Evolutionary conservation across 1,284 basidiomycete genomes (phyloP), one percentile per base, ranked within the genome.

Genomic region (Microbotryum violaceum): DNA sequence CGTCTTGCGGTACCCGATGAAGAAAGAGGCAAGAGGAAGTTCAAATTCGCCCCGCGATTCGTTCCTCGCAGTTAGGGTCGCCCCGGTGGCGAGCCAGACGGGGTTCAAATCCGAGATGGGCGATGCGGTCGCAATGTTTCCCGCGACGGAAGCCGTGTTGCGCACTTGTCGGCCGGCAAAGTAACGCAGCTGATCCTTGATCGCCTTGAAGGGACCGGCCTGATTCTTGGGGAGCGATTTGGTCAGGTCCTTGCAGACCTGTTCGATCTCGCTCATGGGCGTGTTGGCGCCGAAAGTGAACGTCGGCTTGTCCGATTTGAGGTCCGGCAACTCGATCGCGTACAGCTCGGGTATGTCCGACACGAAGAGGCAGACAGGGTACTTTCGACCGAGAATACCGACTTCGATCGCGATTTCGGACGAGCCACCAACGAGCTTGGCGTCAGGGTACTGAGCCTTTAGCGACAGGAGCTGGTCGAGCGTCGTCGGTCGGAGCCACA

Each of bases 51-150:
- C 62, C 23, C 44, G 33, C 12, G 54, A 47, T 25, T 70, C 65
- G 23, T 66, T 61, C 31, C 70, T 67, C 27, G 64, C 70, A 42
- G 58, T 51, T 49, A 71, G 48, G 8, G 48, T 54, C 7, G 70
- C 68, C 23, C 72, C 71, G 8, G 65, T 60, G 2, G 75, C 75
- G 8, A 76, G 70, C 75, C 75, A 76, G 48, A 77, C 73, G 0
- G 75, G 75, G 57, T 77, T 77, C 25, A 76, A 66, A 58, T 77
- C 75, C 54, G 72, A 74, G 58, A 75, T 75, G 45, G 74, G 74
- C 47, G 71, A 73, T 14, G 75, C 75, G 3, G 75, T 77, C 0
- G 72, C 72, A 51, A 77, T 72, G 64, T 77, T 77, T 16, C 75
- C 75, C 0, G 70, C 75, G 33, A 74, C 58, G 4, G 66, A 69